These are phyloP conservation scores for Umbelopsis ramanniana DNA, from an alignment of 192 early-diverging fungal genomes.

Conservation along the genomic window DNA sequence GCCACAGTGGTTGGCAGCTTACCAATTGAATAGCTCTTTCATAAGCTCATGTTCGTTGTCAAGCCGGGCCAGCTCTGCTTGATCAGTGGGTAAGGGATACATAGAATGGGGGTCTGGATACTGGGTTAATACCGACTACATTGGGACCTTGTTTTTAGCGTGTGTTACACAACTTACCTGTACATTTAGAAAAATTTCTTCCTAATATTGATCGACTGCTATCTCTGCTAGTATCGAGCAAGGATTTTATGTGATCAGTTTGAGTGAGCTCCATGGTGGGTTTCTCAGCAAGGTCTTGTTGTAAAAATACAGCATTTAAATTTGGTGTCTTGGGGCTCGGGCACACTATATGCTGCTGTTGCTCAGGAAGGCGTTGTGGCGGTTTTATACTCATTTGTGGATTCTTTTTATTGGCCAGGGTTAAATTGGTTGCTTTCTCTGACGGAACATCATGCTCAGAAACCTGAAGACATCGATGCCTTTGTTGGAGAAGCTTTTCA, in stretches of 20 bases:
- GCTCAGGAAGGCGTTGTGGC: neutral
- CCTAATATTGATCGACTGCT: slow-evolving; percentile 10
- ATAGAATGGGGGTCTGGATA: neutral
- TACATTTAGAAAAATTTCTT: slow-evolving; percentile 18
- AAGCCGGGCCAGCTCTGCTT: slow-evolving; percentile 5
- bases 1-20: neutral
- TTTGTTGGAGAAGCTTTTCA: slow-evolving; percentile 8
- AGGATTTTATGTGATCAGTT: neutral
- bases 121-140: neutral
- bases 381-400: neutral
- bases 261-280: neutral
- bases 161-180: slow-evolving; percentile 16
- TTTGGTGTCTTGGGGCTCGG: neutral
- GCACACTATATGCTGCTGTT: neutral
- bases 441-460: neutral
- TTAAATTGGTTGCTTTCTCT: neutral
- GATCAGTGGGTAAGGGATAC: slow-evolving; percentile 2
- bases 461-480: neutral
- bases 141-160: neutral
- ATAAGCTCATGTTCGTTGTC: slow-evolving; percentile 17
- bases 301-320: neutral
- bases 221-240: slow-evolving; percentile 8
- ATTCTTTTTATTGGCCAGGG: neutral
- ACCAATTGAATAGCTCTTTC: slow-evolving; percentile 21
- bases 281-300: neutral